phyloP scores from a whole-genome alignment of 2,329 filamentous ascomycete species.

The Diplocarpon rosae region DNA sequence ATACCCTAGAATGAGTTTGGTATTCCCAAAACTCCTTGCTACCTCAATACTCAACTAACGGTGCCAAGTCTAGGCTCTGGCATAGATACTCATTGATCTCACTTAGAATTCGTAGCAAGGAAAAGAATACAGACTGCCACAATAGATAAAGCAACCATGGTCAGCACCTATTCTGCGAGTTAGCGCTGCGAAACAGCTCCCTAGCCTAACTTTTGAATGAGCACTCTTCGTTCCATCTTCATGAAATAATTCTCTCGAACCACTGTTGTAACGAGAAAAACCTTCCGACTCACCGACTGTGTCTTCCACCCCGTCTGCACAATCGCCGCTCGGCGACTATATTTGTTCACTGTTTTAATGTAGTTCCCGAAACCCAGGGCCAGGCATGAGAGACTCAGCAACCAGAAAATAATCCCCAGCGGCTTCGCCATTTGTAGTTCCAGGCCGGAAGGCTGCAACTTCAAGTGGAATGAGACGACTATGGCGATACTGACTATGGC shows the following conservation, averaged over 20 bases:
- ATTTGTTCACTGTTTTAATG: constrained; percentile 69
- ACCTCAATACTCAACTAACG: no score
- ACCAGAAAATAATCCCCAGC: constrained; percentile 81
- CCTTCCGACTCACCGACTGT: constrained; percentile 47
- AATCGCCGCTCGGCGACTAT: constrained; percentile 65
- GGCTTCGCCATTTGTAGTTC: constrained; percentile 74
- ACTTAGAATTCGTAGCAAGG: constrained; percentile 34
- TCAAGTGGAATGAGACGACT: constrained; percentile 85
- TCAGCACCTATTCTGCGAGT: constrained; percentile 43
- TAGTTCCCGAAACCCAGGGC: constrained; percentile 76
- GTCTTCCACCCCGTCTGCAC: constrained; percentile 94
- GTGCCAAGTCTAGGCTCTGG: no score
- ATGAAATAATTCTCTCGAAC: not conserved
- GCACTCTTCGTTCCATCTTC: not conserved
- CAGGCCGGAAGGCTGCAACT: constrained; percentile 53
- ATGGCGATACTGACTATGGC: constrained; percentile 83
- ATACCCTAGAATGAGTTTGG: no score
- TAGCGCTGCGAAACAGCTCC: not conserved
- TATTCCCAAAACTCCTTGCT: no score
- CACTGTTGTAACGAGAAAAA: not conserved
- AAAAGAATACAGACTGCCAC: constrained; percentile 55
- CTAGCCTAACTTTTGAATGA: not conserved
- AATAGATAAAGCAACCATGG: constrained; percentile 49
- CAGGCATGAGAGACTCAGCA: constrained; percentile 66
- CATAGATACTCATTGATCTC: not conserved